Conservation (phyloP, 148 eudicot species). For the Rhododendron kiyosumense region DNA sequence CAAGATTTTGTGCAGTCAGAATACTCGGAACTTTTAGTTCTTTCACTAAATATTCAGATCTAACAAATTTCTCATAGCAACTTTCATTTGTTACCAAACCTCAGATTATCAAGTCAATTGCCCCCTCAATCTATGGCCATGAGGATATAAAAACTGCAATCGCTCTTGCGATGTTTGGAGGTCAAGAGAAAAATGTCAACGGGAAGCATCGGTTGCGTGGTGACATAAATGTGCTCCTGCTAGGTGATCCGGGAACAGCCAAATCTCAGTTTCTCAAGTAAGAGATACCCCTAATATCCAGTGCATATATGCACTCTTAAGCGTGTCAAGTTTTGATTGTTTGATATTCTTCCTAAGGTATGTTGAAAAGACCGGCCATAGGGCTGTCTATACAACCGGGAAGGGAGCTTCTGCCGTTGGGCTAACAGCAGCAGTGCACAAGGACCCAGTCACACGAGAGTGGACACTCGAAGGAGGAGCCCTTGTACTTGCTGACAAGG, state of each 20-base stretch:
- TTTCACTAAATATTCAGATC: neutral
- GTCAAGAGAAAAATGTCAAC: slow-evolving; percentile 89
- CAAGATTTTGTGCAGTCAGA: neutral
- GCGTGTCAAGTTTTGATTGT: neutral
- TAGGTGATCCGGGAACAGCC: slow-evolving; percentile 99
- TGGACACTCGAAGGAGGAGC: slow-evolving; percentile 99
- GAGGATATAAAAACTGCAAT: slow-evolving; percentile 96
- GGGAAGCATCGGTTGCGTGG: slow-evolving; percentile 95
- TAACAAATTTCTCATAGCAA: neutral
- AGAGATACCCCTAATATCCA: slow-evolving; percentile 12
- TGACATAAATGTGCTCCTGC: slow-evolving; percentile 86
- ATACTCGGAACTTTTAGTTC: neutral
- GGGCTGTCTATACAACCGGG: slow-evolving; percentile 98
- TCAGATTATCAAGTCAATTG: slow-evolving; percentile 88
- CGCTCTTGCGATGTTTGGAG: slow-evolving; percentile 99
- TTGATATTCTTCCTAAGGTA: slow-evolving; percentile 40
- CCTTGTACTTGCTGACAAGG: slow-evolving; percentile 94
- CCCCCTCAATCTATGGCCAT: slow-evolving; percentile 97
- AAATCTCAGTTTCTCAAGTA: slow-evolving; percentile 97
- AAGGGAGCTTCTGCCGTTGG: slow-evolving; percentile 99
- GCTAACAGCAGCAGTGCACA: slow-evolving; percentile 96
- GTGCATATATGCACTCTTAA: neutral
- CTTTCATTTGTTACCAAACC: neutral
- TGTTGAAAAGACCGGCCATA: slow-evolving; percentile 92
- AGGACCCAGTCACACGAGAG: slow-evolving; percentile 95